These are phyloP conservation scores for Aspergillus fumigatus DNA, from an alignment of 2,329 filamentous ascomycete genomes.

Conservation along the genomic window DNA sequence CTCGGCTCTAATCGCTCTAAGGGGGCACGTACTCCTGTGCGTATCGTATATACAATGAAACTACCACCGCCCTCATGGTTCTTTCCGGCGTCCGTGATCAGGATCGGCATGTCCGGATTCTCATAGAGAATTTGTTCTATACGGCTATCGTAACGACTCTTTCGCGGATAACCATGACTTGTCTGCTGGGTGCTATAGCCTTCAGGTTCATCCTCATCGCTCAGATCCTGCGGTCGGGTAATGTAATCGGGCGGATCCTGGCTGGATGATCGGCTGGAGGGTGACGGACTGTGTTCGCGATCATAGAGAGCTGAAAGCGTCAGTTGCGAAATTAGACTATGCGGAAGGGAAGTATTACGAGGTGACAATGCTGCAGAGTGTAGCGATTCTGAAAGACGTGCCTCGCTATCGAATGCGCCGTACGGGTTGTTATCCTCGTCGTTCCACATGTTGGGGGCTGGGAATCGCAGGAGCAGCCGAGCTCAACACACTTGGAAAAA, in stretches of 20 bases:
- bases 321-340: neutral
- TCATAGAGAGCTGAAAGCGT: slow-evolving; percentile 50
- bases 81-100: slow-evolving; percentile 94
- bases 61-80: slow-evolving; percentile 85
- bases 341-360: slow-evolving; percentile 44
- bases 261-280: slow-evolving; percentile 67
- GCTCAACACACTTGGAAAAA: neutral
- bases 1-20: slow-evolving; percentile 5
- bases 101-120: slow-evolving; percentile 80
- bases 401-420: slow-evolving; percentile 86
- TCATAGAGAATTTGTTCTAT: slow-evolving; percentile 98
- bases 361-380: slow-evolving; percentile 51
- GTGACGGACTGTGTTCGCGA: slow-evolving; percentile 60
- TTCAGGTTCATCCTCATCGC: slow-evolving; percentile 56
- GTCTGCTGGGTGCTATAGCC: slow-evolving; percentile 48
- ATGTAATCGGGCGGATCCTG: slow-evolving; percentile 59
- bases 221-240: slow-evolving; percentile 50
- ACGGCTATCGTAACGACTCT: slow-evolving; percentile 86
- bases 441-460: slow-evolving; percentile 75
- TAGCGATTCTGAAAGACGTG: slow-evolving; percentile 64
- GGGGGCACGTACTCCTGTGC: slow-evolving; percentile 68
- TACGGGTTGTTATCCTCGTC: slow-evolving; percentile 99
- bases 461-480: slow-evolving; percentile 1
- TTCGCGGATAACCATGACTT: slow-evolving; percentile 49
- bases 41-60: slow-evolving; percentile 96